phyloP scores from a whole-genome alignment of 768 basidiomycete genomes.

The Termitomyces bulborhizus region DNA sequence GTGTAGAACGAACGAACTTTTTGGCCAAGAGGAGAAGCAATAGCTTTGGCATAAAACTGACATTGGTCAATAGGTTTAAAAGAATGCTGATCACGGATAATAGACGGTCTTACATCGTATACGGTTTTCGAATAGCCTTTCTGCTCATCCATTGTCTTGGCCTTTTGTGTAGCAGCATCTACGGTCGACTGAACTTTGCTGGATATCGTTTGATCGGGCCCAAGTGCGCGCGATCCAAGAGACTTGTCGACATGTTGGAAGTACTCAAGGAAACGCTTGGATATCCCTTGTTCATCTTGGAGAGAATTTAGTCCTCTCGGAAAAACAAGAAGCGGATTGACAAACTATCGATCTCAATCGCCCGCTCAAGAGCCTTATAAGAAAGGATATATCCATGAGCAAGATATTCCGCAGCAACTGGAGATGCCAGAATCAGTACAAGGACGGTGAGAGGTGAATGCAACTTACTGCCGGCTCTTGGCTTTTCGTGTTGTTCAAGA shows the following conservation, averaged over 20 bases:
- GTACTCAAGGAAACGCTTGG: constrained; percentile 75
- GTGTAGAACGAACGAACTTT: constrained; percentile 84
- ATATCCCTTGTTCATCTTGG: constrained; percentile 81
- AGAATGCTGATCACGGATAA: not conserved
- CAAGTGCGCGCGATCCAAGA: constrained; percentile 65
- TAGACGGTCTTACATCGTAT: constrained; percentile 43
- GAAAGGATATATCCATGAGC: constrained; percentile 83
- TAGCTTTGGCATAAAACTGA: constrained; percentile 74
- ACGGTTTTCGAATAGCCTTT: constrained; percentile 70
- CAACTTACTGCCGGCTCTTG: constrained; percentile 70
- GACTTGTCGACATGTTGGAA: constrained; percentile 65
- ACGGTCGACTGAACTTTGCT: constrained; percentile 64
- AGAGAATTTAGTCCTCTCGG: not conserved
- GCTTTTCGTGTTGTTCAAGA: constrained; percentile 87
- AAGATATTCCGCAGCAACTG: constrained; percentile 90
- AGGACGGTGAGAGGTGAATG: not conserved
- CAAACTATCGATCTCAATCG: constrained; percentile 75
- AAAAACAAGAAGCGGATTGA: not conserved
- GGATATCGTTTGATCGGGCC: constrained; percentile 77
- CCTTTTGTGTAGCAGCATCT: constrained; percentile 59
- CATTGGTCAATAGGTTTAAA: not conserved
- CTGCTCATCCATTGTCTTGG: constrained; percentile 74
- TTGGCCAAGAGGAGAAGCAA: constrained; percentile 72
- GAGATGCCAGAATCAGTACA: not conserved
- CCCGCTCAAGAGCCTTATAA: constrained; percentile 70